phyloP scores from a whole-genome alignment of 192 early-diverging fungal genomes.

The Coemansia guatemalensis region DNA sequence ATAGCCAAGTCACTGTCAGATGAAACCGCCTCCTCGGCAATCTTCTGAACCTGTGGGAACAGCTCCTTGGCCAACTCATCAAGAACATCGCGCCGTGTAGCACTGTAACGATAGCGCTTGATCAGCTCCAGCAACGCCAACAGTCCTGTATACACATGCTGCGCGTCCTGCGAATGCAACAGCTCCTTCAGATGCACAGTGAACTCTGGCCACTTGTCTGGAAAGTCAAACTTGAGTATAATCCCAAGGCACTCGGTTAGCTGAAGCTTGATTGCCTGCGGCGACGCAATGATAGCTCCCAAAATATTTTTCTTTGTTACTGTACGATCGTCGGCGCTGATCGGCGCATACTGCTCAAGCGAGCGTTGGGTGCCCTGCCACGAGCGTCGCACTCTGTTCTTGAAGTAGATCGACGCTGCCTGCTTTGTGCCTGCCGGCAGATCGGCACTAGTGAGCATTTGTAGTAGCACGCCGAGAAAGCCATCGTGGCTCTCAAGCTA shows the following conservation, averaged over 20 bases:
- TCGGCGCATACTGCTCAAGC: constrained; percentile 46
- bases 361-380: constrained; percentile 57
- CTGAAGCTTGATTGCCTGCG: constrained; percentile 77
- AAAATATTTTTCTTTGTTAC: constrained; percentile 75
- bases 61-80: constrained; percentile 70
- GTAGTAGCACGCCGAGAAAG: constrained; percentile 48
- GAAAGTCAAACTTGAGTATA: constrained; percentile 79
- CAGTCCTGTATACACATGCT: constrained; percentile 74
- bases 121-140: constrained; percentile 78
- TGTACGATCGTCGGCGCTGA: constrained; percentile 68
- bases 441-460: constrained; percentile 39
- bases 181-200: constrained; percentile 63
- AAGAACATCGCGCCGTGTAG: constrained; percentile 64
- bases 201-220: constrained; percentile 78
- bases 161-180: constrained; percentile 64
- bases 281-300: constrained; percentile 67
- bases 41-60: constrained; percentile 76
- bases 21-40: constrained; percentile 65
- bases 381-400: constrained; percentile 73
- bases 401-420: constrained; percentile 79
- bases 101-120: constrained; percentile 73
- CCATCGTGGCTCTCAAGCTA: constrained; percentile 53
- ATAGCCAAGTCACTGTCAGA: constrained; percentile 72
- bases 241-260: constrained; percentile 73
- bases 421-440: constrained; percentile 41